These are phyloP conservation scores for Chalaropsis ovoidea DNA, from an alignment of 2,329 filamentous ascomycete species.

Conservation along the genomic window DNA sequence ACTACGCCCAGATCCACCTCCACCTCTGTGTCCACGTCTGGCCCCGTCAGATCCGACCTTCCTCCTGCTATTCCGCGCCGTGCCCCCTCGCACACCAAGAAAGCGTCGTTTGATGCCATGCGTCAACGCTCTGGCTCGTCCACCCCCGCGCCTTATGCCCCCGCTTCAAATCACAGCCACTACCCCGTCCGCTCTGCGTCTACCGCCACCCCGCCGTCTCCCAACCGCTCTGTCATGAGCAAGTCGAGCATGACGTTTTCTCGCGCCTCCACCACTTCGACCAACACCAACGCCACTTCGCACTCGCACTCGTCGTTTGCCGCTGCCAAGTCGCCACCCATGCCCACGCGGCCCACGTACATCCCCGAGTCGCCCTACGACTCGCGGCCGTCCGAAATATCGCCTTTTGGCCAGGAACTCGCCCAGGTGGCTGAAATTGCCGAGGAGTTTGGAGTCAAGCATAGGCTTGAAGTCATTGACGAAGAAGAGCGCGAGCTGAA, in stretches of 20 bases:
- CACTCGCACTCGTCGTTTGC: slow-evolving; percentile 25
- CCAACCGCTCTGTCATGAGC: slow-evolving; percentile 32
- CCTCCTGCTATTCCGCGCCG: slow-evolving; percentile 65
- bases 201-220: slow-evolving; percentile 48
- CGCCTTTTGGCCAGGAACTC: slow-evolving; percentile 83
- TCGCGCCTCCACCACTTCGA: slow-evolving; percentile 28
- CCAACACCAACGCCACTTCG: slow-evolving; percentile 12
- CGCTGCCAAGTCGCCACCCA: slow-evolving; percentile 30
- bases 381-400: slow-evolving; percentile 33
- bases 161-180: slow-evolving; percentile 16
- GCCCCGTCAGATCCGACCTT: slow-evolving; percentile 27
- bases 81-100: slow-evolving; percentile 80
- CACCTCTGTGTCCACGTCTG: not conserved
- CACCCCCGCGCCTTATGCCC: slow-evolving; percentile 43
- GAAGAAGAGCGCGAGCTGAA: slow-evolving; percentile 64
- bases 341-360: slow-evolving; percentile 29
- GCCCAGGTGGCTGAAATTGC: slow-evolving; percentile 87
- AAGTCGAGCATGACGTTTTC: slow-evolving; percentile 26
- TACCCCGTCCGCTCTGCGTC: slow-evolving; percentile 50
- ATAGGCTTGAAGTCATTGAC: slow-evolving; percentile 51
- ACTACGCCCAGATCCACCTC: not conserved
- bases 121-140: slow-evolving; percentile 53
- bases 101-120: slow-evolving; percentile 62
- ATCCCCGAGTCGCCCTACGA: slow-evolving; percentile 30
- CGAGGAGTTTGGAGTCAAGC: slow-evolving; percentile 67